These are phyloP conservation scores for Lichenothelia convexa DNA, from an alignment of 495 filamentous ascomycete genomes.

Conservation along the genomic window DNA sequence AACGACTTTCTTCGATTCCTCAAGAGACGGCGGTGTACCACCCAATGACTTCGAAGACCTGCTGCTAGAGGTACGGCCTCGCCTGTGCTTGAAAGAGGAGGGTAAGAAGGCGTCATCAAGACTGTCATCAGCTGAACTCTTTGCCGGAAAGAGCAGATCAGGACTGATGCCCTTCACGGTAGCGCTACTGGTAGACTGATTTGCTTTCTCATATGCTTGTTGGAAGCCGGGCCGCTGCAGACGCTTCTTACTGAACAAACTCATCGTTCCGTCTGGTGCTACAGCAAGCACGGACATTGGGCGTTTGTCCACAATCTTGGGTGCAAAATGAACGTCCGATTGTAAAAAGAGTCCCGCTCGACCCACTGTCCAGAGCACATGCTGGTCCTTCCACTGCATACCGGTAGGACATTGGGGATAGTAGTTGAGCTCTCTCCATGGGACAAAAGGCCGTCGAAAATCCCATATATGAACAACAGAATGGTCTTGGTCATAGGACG, in stretches of 20 bases:
- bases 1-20: constrained; percentile 9
- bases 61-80: constrained; percentile 16
- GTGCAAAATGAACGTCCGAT: constrained; percentile 67
- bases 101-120: constrained; percentile 26
- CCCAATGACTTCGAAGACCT: constrained; percentile 20
- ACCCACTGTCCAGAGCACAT: constrained; percentile 81
- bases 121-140: constrained; percentile 25
- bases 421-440: constrained; percentile 65
- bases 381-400: constrained; percentile 77
- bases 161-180: constrained; percentile 15
- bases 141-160: constrained; percentile 17
- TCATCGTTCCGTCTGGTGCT: constrained; percentile 38
- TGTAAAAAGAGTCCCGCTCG: constrained; percentile 71
- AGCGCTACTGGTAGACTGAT: constrained; percentile 6
- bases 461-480: constrained; percentile 79
- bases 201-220: constrained; percentile 16
- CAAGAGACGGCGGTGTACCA: constrained; percentile 17
- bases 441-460: constrained; percentile 67
- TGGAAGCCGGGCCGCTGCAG: constrained; percentile 4
- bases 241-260: constrained; percentile 32
- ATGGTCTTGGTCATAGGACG: constrained; percentile 48
- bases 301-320: constrained; percentile 59
- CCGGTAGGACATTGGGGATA: constrained; percentile 55
- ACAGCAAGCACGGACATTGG: constrained; percentile 44
- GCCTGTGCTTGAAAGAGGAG: constrained; percentile 17